Evolutionary conservation across 73 alveolate species (phyloP).

Genomic region (Chromera velia): DNA sequence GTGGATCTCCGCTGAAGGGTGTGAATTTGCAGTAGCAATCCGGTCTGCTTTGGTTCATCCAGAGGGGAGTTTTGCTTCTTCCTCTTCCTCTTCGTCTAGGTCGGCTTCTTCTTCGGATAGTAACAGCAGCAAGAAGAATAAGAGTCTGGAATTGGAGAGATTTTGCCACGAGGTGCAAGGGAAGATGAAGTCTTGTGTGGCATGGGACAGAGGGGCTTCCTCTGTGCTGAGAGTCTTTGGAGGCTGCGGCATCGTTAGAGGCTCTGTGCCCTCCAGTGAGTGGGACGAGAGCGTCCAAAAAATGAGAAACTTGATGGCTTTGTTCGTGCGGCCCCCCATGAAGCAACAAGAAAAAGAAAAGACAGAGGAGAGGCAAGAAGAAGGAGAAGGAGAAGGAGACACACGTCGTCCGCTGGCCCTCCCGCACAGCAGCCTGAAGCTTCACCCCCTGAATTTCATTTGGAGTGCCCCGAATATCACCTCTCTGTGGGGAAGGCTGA

Average conservation of each 20-base stretch:
- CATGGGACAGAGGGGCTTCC: neutral
- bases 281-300: neutral
- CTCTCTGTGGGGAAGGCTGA: neutral
- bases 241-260: neutral
- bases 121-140: too few species aligned
- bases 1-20: too few species aligned
- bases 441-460: too few species aligned
- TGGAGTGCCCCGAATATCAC: neutral
- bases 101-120: too few species aligned
- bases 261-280: neutral
- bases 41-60: neutral
- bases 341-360: too few species aligned
- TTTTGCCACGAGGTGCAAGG: too few species aligned
- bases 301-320: neutral
- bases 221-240: neutral
- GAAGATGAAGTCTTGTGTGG: too few species aligned
- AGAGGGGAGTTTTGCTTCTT: neutral
- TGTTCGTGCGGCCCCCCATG: neutral
- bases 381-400: too few species aligned
- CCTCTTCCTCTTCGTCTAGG: too few species aligned
- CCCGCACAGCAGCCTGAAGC: too few species aligned
- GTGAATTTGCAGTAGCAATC: neutral
- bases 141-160: too few species aligned
- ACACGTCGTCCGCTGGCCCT: neutral
- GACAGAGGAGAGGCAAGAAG: too few species aligned